Conservation (phyloP, 2,329 filamentous ascomycete genomes). For the Colletotrichum incanum region DNA sequence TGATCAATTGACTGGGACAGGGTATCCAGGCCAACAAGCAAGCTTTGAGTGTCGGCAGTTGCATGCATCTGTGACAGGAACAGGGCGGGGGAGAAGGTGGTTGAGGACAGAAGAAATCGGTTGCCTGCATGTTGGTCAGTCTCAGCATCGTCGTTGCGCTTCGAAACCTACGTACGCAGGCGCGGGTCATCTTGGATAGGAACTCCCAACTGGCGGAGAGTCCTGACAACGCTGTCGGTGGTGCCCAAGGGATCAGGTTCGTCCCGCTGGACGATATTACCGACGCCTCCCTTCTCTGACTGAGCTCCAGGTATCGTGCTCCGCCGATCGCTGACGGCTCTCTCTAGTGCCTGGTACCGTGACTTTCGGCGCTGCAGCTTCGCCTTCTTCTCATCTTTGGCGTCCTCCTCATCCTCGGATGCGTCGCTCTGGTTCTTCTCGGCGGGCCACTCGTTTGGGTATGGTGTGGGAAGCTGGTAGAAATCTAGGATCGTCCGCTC, state of each 20-base stretch:
- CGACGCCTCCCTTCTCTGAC: constrained; percentile 75
- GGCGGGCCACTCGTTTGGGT: constrained; percentile 88
- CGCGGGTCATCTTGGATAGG: constrained; percentile 87
- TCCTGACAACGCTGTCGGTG: constrained; percentile 87
- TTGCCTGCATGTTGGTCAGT: constrained; percentile 72
- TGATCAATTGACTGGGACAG: constrained; percentile 95
- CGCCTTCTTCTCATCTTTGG: constrained; percentile 62
- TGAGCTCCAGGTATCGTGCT: constrained; percentile 79
- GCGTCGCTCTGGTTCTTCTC: constrained; percentile 83
- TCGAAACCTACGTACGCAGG: constrained; percentile 71
- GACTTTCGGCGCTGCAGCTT: constrained; percentile 77
- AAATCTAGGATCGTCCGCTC: constrained; percentile 87
- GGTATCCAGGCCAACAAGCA: constrained; percentile 86
- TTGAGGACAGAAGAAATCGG: constrained; percentile 94
- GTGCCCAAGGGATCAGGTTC: constrained; percentile 94
- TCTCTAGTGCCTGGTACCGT: constrained; percentile 87
- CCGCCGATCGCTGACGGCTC: constrained; percentile 78
- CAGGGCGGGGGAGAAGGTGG: constrained; percentile 91
- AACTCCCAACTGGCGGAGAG: constrained; percentile 82
- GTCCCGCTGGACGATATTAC: constrained; percentile 88
- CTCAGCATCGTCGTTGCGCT: constrained; percentile 1
- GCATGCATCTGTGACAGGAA: constrained; percentile 95
- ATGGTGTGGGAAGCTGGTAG: constrained; percentile 86
- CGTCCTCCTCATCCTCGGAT: constrained; percentile 74
- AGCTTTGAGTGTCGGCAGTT: constrained; percentile 84